Conservation (phyloP, 2,329 filamentous ascomycete genomes). For the Fusarium miscanthi region DNA sequence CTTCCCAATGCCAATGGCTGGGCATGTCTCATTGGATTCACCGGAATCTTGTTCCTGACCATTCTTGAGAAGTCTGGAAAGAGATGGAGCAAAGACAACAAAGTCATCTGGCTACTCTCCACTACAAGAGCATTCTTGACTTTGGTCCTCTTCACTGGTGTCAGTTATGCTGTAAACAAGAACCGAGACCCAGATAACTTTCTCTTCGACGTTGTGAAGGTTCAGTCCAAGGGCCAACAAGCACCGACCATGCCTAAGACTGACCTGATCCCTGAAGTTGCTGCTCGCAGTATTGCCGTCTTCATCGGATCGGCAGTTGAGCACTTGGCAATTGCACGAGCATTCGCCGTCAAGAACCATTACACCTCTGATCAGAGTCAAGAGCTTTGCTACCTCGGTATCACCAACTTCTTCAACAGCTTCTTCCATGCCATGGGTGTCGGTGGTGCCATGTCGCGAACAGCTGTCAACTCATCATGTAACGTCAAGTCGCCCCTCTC, state of each 20-base stretch:
- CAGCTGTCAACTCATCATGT: conserved; percentile 73
- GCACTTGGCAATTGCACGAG: conserved; percentile 72
- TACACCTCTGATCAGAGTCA: conserved; percentile 73
- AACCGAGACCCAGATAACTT: conserved; percentile 52
- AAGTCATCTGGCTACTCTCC: conserved; percentile 66
- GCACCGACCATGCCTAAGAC: conserved; percentile 60
- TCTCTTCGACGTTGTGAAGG: conserved; percentile 69
- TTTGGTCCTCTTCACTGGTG: conserved; percentile 70
- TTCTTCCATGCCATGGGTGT: conserved; percentile 73
- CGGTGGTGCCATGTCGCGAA: conserved; percentile 74
- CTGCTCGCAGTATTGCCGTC: conserved; percentile 66
- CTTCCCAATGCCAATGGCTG: conserved; percentile 68
- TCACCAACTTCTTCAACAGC: conserved; percentile 71
- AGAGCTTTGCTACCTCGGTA: conserved; percentile 72
- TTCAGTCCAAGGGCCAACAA: conserved; percentile 65
- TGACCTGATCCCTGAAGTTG: conserved; percentile 63
- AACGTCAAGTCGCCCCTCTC: conserved; percentile 71
- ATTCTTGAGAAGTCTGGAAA: conserved; percentile 68
- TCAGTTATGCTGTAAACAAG: conserved; percentile 72
- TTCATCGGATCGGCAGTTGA: conserved; percentile 71
- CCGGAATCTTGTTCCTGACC: conserved; percentile 65
- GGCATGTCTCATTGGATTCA: conserved; percentile 69
- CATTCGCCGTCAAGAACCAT: conserved; percentile 70
- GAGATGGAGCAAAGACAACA: conserved; percentile 68
- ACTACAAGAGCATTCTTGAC: conserved; percentile 71